A percentile compares a stretch with the other conserved stretches of the same genome.
These are phyloP conservation scores for Leccinum variicolor DNA, from an alignment of 768 basidiomycete genomes.

Conservation along the genomic window DNA sequence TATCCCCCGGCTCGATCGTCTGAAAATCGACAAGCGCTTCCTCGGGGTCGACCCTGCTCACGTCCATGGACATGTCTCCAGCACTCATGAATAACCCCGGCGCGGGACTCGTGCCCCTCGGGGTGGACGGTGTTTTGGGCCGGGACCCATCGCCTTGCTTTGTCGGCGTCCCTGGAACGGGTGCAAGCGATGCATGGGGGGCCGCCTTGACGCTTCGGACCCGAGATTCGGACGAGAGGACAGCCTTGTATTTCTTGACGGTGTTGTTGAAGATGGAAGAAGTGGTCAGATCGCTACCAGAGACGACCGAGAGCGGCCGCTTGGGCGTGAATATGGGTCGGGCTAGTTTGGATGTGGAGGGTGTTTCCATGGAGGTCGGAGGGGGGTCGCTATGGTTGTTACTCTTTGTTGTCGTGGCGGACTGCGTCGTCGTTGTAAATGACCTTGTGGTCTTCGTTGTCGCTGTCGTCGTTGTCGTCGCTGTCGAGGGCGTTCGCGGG, in stretches of 20 bases:
- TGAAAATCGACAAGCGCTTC: slow-evolving; percentile 74
- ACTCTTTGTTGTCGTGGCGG: neutral
- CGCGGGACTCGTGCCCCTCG: slow-evolving; percentile 48
- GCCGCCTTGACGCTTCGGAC: slow-evolving; percentile 30
- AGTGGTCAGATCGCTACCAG: slow-evolving; percentile 35
- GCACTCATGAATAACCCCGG: slow-evolving; percentile 37
- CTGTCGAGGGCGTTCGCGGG: neutral
- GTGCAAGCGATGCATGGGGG: slow-evolving; percentile 31
- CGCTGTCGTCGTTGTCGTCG: neutral
- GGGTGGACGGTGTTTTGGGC: slow-evolving; percentile 54
- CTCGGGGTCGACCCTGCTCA: slow-evolving; percentile 70
- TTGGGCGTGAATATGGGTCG: slow-evolving; percentile 53
- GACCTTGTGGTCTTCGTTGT: slow-evolving; percentile 1
- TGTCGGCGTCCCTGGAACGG: slow-evolving; percentile 55
- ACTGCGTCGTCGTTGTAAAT: neutral
- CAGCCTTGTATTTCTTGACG: slow-evolving; percentile 66
- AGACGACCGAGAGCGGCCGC: slow-evolving; percentile 39
- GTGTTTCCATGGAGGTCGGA: slow-evolving; percentile 10
- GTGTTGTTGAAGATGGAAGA: slow-evolving; percentile 37
- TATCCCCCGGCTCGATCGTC: slow-evolving; percentile 64
- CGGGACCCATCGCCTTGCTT: slow-evolving; percentile 38
- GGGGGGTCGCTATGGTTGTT: neutral
- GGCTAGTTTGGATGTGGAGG: slow-evolving; percentile 35
- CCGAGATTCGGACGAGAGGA: slow-evolving; percentile 47
- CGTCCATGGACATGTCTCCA: slow-evolving; percentile 65